phyloP scores from a whole-genome alignment of 176 grass and related monocot genomes.

The Musa beccarii region DNA sequence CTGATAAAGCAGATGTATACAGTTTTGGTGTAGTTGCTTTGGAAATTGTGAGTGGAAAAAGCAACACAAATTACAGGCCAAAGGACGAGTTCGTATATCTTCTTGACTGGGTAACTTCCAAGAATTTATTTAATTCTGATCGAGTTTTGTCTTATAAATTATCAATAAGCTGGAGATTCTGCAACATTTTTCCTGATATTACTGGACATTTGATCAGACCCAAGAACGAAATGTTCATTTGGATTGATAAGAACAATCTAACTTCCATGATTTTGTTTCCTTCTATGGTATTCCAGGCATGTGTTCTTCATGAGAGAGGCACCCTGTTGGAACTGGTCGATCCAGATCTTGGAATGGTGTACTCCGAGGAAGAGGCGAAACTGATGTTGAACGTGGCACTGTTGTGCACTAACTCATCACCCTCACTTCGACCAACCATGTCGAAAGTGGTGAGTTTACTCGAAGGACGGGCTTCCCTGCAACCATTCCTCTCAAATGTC shows the following conservation, averaged over 20 bases:
- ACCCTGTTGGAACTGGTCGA: slow-evolving; percentile 74
- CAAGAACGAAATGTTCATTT: too few species aligned
- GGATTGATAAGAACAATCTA: not conserved
- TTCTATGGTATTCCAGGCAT: slow-evolving; percentile 42
- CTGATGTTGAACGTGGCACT: slow-evolving; percentile 71
- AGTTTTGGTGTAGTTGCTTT: slow-evolving; percentile 91
- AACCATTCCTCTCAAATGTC: slow-evolving; percentile 50
- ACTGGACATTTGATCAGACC: too few species aligned
- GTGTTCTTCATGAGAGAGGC: slow-evolving; percentile 67
- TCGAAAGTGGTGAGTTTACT: slow-evolving; percentile 77
- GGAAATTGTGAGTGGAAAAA: slow-evolving; percentile 89
- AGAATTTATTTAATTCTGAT: not conserved
- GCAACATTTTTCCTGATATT: too few species aligned
- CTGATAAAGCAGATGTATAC: slow-evolving; percentile 89
- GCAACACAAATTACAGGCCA: slow-evolving; percentile 87
- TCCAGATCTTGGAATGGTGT: slow-evolving; percentile 53
- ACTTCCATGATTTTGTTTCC: not conserved
- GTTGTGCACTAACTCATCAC: slow-evolving; percentile 66
- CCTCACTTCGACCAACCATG: slow-evolving; percentile 82
- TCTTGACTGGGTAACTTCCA: slow-evolving; percentile 74
- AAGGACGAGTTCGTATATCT: slow-evolving; percentile 92
- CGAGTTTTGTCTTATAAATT: too few species aligned
- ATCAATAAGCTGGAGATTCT: too few species aligned
- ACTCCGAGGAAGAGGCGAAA: slow-evolving; percentile 63
- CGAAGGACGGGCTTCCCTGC: slow-evolving; percentile 45